Conservation (phyloP, 2,329 filamentous ascomycete species). For the Penicillium sp. region DNA sequence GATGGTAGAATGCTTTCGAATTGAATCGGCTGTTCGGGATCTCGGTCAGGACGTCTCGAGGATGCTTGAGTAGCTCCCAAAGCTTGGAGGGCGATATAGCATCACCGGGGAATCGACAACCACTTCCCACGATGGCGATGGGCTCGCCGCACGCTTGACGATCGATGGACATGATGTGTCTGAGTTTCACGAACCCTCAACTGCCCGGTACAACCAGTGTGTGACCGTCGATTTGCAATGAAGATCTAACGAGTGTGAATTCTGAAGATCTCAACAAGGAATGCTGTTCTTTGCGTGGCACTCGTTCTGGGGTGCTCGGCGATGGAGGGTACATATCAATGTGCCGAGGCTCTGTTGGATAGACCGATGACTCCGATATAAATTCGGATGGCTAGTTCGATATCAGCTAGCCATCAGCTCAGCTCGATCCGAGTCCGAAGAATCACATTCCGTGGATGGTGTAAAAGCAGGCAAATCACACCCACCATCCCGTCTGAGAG, state of each 20-base stretch:
- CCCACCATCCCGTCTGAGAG: too few species aligned
- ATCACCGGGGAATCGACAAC: constrained; percentile 27
- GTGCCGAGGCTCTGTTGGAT: constrained; percentile 1
- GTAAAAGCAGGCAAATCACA: constrained; percentile 14
- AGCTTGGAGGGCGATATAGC: constrained; percentile 24
- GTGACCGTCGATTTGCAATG: constrained; percentile 6
- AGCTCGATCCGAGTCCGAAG: constrained; percentile 16
- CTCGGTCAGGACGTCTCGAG: constrained; percentile 22
- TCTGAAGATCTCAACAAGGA: constrained; percentile 1
- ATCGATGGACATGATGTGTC: constrained; percentile 15
- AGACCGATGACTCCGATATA: constrained; percentile 3
- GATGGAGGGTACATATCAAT: constrained; percentile 14
- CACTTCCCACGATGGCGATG: constrained; percentile 29
- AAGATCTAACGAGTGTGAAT: constrained; percentile 7
- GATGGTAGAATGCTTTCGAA: constrained; percentile 23
- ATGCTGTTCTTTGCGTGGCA: constrained; percentile 2
- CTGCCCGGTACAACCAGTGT: neutral
- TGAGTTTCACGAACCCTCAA: constrained; percentile 5
- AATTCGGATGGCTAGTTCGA: constrained; percentile 8
- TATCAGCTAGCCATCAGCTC: constrained; percentile 5
- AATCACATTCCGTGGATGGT: neutral
- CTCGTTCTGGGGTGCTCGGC: constrained; percentile 3
- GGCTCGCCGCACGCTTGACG: constrained; percentile 16
- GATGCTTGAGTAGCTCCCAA: constrained; percentile 27
- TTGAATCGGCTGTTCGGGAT: constrained; percentile 25